Evolutionary conservation across 257 asterid species (phyloP).

Genomic region (Osmanthus fragrans): DNA sequence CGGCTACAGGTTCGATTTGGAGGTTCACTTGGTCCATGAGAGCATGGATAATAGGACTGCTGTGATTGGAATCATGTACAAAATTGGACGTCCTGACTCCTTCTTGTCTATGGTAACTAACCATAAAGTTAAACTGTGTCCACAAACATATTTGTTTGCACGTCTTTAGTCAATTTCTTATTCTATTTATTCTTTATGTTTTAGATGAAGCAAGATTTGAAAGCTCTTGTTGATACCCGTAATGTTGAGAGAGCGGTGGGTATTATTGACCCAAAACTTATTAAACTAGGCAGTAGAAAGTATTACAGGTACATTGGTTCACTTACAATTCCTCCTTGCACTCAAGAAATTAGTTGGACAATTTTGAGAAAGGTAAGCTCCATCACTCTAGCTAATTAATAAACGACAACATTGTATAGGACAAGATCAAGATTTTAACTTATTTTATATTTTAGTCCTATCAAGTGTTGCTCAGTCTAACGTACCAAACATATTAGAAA

Average conservation of each 20-base stretch:
- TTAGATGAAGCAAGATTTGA: conserved; percentile 38
- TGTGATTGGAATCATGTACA: conserved; percentile 67
- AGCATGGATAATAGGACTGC: conserved; percentile 50
- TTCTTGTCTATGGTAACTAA: conserved; percentile 60
- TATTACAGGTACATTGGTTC: conserved; percentile 69
- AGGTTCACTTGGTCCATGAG: conserved; percentile 73
- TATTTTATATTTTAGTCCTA: not conserved
- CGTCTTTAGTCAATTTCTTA: not conserved
- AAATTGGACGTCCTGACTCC: conserved; percentile 57
- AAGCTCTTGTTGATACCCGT: conserved; percentile 17
- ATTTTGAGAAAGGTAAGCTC: conserved; percentile 43
- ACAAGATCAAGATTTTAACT: not conserved
- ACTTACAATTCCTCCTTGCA: conserved; percentile 73
- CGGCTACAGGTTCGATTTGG: conserved; percentile 54
- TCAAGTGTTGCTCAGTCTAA: not conserved
- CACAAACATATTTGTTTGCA: not conserved
- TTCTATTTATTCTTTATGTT: not conserved
- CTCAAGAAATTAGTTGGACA: conserved; percentile 56
- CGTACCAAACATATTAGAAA: not conserved
- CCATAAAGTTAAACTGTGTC: too few species aligned
- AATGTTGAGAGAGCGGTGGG: conserved; percentile 38
- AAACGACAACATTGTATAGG: not conserved
- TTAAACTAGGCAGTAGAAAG: conserved; percentile 50
- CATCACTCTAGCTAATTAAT: not conserved
- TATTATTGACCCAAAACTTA: conserved; percentile 36